Evolutionary conservation across 805 yeast species (phyloP).

Genomic region (Saccharomyces jurei): DNA sequence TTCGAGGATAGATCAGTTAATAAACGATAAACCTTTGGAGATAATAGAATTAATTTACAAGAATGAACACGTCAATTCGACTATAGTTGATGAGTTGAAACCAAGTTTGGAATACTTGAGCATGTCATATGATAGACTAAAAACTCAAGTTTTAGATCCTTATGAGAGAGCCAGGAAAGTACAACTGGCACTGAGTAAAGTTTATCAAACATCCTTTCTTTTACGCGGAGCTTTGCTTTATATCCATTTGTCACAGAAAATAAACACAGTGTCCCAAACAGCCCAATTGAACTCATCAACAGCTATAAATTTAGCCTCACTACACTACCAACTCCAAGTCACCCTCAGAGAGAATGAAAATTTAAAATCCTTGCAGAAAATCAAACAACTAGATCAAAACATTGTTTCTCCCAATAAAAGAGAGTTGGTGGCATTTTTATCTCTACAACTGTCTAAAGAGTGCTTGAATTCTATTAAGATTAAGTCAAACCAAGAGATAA

Average conservation of each 20-base stretch:
- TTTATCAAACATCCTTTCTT: slow-evolving; percentile 28
- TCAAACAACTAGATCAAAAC: slow-evolving; percentile 19
- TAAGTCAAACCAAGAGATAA: slow-evolving; percentile 4
- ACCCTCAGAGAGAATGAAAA: slow-evolving; percentile 22
- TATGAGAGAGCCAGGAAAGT: slow-evolving; percentile 24
- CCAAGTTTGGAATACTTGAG: slow-evolving; percentile 23
- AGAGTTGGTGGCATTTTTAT: slow-evolving; percentile 13
- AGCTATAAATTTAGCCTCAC: slow-evolving; percentile 16
- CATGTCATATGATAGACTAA: slow-evolving; percentile 26
- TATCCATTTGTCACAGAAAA: slow-evolving; percentile 20
- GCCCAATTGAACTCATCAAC: neutral
- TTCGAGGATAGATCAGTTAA: slow-evolving; percentile 12
- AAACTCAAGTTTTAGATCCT: slow-evolving; percentile 24
- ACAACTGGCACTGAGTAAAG: slow-evolving; percentile 25
- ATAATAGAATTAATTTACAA: slow-evolving; percentile 20
- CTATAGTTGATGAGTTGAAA: slow-evolving; percentile 11
- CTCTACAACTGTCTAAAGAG: slow-evolving; percentile 11
- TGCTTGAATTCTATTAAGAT: slow-evolving; percentile 8
- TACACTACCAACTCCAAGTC: slow-evolving; percentile 22
- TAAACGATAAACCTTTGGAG: slow-evolving; percentile 18
- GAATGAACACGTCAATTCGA: slow-evolving; percentile 9
- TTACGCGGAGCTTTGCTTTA: slow-evolving; percentile 25
- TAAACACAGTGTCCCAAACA: slow-evolving; percentile 1
- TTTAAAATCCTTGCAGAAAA: slow-evolving; percentile 20
- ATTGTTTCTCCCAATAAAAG: slow-evolving; percentile 16